Evolutionary conservation across 2,329 filamentous ascomycete species (phyloP).

Genomic region (Diaporthe citriasiana): DNA sequence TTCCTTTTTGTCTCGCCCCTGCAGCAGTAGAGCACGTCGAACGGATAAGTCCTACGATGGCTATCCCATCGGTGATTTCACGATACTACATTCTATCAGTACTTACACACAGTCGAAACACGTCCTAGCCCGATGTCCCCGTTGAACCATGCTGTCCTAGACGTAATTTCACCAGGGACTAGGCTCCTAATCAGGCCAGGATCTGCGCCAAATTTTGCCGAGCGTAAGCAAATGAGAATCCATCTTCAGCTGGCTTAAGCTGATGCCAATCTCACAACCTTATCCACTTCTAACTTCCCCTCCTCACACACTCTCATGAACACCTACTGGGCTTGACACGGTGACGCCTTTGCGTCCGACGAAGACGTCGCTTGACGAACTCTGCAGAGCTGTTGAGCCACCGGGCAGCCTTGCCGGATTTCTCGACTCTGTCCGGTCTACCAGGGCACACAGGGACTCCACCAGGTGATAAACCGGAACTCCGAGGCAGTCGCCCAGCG

Average conservation of each 20-base stretch:
- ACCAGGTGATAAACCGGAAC: no score
- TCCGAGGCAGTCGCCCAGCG: neutral
- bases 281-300: neutral
- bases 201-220: neutral
- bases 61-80: neutral
- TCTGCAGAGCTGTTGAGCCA: neutral
- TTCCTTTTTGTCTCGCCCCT: neutral
- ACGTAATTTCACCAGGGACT: neutral
- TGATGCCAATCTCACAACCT: neutral
- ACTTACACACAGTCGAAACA: neutral
- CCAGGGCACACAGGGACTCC: no score
- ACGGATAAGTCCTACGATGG: no score
- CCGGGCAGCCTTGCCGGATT: neutral
- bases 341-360: neutral
- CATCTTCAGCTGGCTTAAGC: neutral
- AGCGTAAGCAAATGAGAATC: conserved; percentile 13
- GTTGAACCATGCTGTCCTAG: neutral
- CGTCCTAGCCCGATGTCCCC: neutral
- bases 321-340: neutral
- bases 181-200: neutral
- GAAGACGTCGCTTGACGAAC: neutral
- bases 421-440: neutral
- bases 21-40: neutral
- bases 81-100: no score
- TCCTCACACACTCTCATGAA: neutral